Evolutionary conservation across 768 basidiomycete species (phyloP).

Genomic region (Psilocybe sp.): DNA sequence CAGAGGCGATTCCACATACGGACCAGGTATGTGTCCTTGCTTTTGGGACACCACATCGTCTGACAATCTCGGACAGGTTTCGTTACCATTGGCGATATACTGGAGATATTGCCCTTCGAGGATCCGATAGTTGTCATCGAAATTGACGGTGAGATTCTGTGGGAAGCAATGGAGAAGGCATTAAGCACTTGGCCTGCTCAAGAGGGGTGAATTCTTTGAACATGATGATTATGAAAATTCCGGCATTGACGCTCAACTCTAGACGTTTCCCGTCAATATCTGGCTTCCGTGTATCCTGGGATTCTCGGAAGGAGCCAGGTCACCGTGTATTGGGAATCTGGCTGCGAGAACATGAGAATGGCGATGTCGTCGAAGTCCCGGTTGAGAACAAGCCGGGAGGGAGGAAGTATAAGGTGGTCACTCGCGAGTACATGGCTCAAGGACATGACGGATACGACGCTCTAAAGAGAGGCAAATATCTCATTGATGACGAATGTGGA

Average conservation of each 20-base stretch:
- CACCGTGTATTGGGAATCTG: slow-evolving; percentile 74
- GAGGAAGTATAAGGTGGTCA: slow-evolving; percentile 74
- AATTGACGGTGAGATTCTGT: slow-evolving; percentile 73
- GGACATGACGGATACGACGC: slow-evolving; percentile 82
- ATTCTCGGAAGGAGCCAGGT: slow-evolving; percentile 70
- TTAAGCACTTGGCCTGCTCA: slow-evolving; percentile 83
- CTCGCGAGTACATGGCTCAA: slow-evolving; percentile 81
- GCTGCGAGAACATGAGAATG: slow-evolving; percentile 44
- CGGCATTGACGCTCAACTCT: neutral
- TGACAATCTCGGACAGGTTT: slow-evolving; percentile 41
- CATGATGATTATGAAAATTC: neutral
- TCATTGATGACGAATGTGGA: slow-evolving; percentile 84
- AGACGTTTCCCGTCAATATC: slow-evolving; percentile 90
- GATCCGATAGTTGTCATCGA: slow-evolving; percentile 83
- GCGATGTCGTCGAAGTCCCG: slow-evolving; percentile 42
- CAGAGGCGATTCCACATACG: slow-evolving; percentile 83
- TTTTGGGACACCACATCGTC: neutral
- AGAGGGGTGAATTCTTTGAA: slow-evolving; percentile 70
- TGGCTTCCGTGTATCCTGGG: slow-evolving; percentile 84
- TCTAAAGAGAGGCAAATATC: slow-evolving; percentile 60
- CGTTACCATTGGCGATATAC: slow-evolving; percentile 80
- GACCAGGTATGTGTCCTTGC: slow-evolving; percentile 53
- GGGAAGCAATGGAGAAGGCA: slow-evolving; percentile 74
- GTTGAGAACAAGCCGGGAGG: slow-evolving; percentile 52
- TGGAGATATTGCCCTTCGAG: slow-evolving; percentile 88